Evolutionary conservation across 2,329 filamentous ascomycete species (phyloP), one percentile per base, ranked within the genome.

Genomic region (Penicillium aurantiogriseum): DNA sequence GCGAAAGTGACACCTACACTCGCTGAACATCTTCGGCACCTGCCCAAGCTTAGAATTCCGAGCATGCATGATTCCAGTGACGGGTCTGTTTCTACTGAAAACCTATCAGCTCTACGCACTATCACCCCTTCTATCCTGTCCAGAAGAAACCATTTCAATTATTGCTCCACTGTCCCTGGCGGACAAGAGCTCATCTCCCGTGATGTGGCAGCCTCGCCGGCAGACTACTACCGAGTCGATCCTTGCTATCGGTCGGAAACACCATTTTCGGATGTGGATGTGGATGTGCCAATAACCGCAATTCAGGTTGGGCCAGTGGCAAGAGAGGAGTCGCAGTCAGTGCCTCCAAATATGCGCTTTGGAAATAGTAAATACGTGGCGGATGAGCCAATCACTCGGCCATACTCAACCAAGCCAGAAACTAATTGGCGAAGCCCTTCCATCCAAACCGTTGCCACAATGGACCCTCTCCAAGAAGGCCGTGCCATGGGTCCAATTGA

Each of bases 341-440:
- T 97, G 0, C 93, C 93, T 43, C 93, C 93, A 7, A 88, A 96
- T 76, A 96, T 97, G 92, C 88, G 86, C 71, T 96, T 89, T 79
- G 85, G 86, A 33, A 73, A 79, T 42, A 69, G 62, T 5, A 48
- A 51, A 25, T 43, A 69, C 57, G 67, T 72, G 60, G 63, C 57
- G 23, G 57, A 61, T 27, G 78, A 82, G 40, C 80, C 80, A 49
- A 71, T 81, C 40, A 63, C 74, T 60, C 80, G 83, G 46, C 71
- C 76, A 38, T 68, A 71, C 31, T 79, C 79, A 6, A 77, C 75
- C 17, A 71, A 71, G 23, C 63, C 67, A 9, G 76, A 79, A 23
- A 78, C 76, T 64, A 75, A 69, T 29, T 64, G 67, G 5, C 60
- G 67, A 35, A 63, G 63, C 19, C 66, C 64, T 15, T 66, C 67